Percentiles rank a stretch among this genome's conserved stretches.
Conservation (phyloP, 2,329 filamentous ascomycete species). For the Chaetomiaceae sp. region DNA sequence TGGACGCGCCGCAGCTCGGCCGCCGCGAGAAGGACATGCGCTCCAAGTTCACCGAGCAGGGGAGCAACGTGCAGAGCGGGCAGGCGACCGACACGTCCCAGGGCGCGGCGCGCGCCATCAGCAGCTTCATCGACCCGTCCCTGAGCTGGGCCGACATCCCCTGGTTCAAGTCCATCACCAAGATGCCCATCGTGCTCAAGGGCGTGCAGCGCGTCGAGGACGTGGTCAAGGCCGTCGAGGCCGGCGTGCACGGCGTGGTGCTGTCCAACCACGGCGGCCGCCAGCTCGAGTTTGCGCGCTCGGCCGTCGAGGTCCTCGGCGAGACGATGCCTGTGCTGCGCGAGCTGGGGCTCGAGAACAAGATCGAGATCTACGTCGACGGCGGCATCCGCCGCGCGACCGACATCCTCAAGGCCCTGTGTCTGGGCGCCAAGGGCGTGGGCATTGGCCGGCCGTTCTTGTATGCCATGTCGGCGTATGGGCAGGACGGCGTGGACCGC, state of each 20-base stretch:
- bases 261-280: conserved; percentile 94
- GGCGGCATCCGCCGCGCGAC: conserved; percentile 86
- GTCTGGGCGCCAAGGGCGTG: conserved; percentile 84
- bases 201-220: conserved; percentile 96
- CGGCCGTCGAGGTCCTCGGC: conserved; percentile 82
- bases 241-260: conserved; percentile 81
- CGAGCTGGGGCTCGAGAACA: conserved; percentile 65
- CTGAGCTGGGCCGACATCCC: conserved; percentile 90
- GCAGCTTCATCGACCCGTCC: conserved; percentile 92
- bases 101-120: conserved; percentile 91
- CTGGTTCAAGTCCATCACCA: conserved; percentile 87
- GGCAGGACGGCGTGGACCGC: conserved; percentile 77
- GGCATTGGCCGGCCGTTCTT: conserved; percentile 93
- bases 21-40: conserved; percentile 98
- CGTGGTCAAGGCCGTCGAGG: conserved; percentile 78
- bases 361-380: conserved; percentile 85
- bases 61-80: conserved; percentile 76
- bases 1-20: conserved; percentile 93
- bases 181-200: conserved; percentile 94
- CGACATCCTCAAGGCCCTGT: conserved; percentile 92
- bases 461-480: conserved; percentile 94
- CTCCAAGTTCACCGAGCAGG: conserved; percentile 79
- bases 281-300: conserved; percentile 87
- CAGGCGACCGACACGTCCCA: conserved; percentile 78
- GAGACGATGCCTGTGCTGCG: conserved; percentile 88